Evolutionary conservation across 1,139 yeast genomes (phyloP).

Genomic region (Pichia sp.): DNA sequence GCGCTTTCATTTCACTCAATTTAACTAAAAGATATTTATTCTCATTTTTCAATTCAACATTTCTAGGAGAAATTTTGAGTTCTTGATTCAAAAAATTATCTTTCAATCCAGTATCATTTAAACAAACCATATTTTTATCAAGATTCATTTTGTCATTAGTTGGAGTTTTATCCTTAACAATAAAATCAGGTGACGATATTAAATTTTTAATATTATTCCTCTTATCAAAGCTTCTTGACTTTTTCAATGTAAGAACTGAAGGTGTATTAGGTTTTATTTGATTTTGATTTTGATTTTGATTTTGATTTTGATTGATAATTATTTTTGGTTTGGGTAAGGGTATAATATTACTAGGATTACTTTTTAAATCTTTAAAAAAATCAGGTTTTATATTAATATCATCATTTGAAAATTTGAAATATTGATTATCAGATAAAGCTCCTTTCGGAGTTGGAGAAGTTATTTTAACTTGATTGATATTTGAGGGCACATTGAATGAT

Average conservation of each 20-base stretch:
- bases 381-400: too few relatives aligned
- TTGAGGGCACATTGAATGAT: conserved; percentile 1
- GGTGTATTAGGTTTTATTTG: too few relatives aligned
- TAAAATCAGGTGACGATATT: conserved; percentile 4
- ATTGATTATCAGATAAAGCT: neutral
- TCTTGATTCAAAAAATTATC: conserved; percentile 3
- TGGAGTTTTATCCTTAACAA: neutral
- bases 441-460: conserved; percentile 3
- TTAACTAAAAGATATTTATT: conserved; percentile 1
- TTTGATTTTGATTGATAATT: too few relatives aligned
- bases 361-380: too few relatives aligned
- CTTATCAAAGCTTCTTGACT: conserved; percentile 13
- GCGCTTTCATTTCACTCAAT: conserved; percentile 1
- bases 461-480: neutral
- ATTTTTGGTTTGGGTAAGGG: too few relatives aligned
- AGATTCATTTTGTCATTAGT: neutral
- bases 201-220: conserved; percentile 3
- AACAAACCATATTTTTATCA: too few relatives aligned
- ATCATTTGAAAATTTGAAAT: too few relatives aligned
- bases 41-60: conserved; percentile 2
- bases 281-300: too few relatives aligned
- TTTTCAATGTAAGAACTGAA: conserved; percentile 4
- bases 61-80: neutral
- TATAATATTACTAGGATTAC: too few relatives aligned
- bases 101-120: neutral